Conservation (phyloP, 441 rosid species). For the Jatropha podagrica region DNA sequence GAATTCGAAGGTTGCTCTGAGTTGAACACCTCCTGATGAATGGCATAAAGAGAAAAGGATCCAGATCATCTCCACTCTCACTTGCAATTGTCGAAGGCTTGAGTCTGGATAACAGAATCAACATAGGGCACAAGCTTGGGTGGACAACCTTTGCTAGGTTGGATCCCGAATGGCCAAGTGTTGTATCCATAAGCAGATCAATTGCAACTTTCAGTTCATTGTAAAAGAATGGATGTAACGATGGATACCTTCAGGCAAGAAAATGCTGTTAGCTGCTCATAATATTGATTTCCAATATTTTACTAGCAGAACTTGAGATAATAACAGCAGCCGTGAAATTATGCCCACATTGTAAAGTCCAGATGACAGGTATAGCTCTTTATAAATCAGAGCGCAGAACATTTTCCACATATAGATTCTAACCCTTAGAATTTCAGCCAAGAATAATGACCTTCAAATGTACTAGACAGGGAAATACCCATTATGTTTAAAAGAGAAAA, state of each 20-base stretch:
- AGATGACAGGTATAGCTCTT: neutral
- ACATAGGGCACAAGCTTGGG: constrained; percentile 95
- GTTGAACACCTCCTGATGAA: constrained; percentile 92
- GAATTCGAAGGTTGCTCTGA: constrained; percentile 82
- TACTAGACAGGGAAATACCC: neutral
- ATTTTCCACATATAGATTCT: neutral
- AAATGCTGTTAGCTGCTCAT: constrained; percentile 19
- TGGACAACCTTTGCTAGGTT: constrained; percentile 73
- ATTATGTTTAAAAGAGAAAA: neutral
- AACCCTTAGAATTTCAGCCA: constrained; percentile 6
- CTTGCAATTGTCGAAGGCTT: constrained; percentile 91
- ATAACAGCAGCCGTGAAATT: constrained; percentile 1
- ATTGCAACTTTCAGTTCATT: constrained; percentile 81
- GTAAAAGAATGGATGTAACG: constrained; percentile 77
- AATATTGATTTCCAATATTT: constrained; percentile 4
- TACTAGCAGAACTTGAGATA: constrained; percentile 2
- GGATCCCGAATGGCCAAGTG: constrained; percentile 55
- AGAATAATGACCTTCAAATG: neutral
- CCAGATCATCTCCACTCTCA: constrained; percentile 87
- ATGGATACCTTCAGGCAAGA: constrained; percentile 69
- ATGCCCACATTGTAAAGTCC: neutral
- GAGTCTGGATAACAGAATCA: constrained; percentile 92
- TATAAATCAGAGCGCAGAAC: neutral
- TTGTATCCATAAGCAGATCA: constrained; percentile 50
- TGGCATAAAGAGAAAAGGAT: constrained; percentile 91